Evolutionary conservation across 129 eudicot genomes (phyloP), one percentile per base, ranked within the genome.

Genomic region (Mikania micrantha): DNA sequence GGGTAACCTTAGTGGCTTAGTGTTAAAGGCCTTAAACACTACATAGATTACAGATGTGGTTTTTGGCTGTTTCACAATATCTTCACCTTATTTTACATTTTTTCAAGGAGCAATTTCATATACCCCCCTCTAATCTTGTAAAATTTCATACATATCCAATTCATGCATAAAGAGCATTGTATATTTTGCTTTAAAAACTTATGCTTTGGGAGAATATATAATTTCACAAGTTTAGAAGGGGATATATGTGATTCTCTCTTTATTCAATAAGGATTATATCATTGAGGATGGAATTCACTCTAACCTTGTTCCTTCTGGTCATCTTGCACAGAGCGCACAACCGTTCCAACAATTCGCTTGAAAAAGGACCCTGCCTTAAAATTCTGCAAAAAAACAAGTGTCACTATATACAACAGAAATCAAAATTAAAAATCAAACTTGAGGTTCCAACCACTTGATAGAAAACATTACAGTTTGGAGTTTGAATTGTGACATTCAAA

Each of bases 321-420:
- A 65, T 92, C 98, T 71, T 92, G 98, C 38, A 92, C 98, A 68
- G 96, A 92, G 64, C 98, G 90, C 70, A 92, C 98, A 76, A 92
- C 98, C 41, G 98, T 92, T 42, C 96, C 98, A 27, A 92, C 95
- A 67, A 92, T 84, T 58, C 98, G 84, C 80, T 81, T 88, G 10
- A 92, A 71, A 76, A 92, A 85, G 70, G 98, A 92, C 72, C 91
- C 87, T 6, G 82, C 85, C 77, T 85, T 88, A 64, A 53, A 77
- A 69, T 79, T 92, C 96, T 92, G 85, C 4, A 48, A 50, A 87
- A 73, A 36, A n/a, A 77, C 24, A 73, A 61, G 9, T 28, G 19
- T 39, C 64, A 61, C 36, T 64, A 42, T 35, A 60, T 40, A 53
- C 75, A 40, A 13, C 40, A 45, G 28, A 40, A 13, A 22, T 45